Conservation (phyloP, 2,329 filamentous ascomycete species). For the Alternaria arborescens region DNA sequence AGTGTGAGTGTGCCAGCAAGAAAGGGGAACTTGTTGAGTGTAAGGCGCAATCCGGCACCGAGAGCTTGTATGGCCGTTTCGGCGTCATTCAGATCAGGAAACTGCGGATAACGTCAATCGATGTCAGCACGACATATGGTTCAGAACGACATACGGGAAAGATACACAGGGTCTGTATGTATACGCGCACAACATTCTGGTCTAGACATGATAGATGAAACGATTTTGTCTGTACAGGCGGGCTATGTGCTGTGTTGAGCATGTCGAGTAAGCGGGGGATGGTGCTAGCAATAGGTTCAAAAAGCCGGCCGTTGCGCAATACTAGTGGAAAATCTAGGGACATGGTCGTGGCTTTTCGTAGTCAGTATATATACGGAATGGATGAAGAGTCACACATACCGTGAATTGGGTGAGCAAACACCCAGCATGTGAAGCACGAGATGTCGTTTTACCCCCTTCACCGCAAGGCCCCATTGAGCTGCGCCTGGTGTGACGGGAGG, state of each 20-base stretch:
- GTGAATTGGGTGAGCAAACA: conserved; percentile 35
- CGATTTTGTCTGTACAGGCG: conserved; percentile 26
- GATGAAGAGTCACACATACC: conserved; percentile 31
- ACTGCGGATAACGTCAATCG: conserved; percentile 23
- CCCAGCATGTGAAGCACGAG: conserved; percentile 33
- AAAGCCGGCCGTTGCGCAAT: conserved; percentile 27
- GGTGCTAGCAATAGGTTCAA: conserved; percentile 27
- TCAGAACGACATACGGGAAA: conserved; percentile 36
- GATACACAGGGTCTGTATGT: conserved; percentile 41
- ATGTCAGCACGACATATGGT: neutral
- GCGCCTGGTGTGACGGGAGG: conserved; percentile 38
- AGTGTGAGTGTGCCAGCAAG: conserved; percentile 43
- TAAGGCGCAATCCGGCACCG: conserved; percentile 31
- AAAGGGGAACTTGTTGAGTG: conserved; percentile 39
- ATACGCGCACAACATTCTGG: conserved; percentile 45
- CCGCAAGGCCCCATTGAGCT: conserved; percentile 37
- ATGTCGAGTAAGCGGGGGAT: conserved; percentile 30
- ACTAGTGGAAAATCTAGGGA: conserved; percentile 28
- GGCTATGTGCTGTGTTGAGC: conserved; percentile 36
- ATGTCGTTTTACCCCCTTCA: conserved; percentile 41
- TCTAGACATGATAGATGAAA: conserved; percentile 44
- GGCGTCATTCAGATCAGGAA: conserved; percentile 37
- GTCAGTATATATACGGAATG: conserved; percentile 32
- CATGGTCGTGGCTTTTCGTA: conserved; percentile 29
- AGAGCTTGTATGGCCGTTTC: conserved; percentile 41